A percentile compares a stretch with the other conserved stretches of the same genome.
These are phyloP conservation scores for Trichophyton mentagrophytes DNA, from an alignment of 2,329 filamentous ascomycete species.

Conservation along the genomic window DNA sequence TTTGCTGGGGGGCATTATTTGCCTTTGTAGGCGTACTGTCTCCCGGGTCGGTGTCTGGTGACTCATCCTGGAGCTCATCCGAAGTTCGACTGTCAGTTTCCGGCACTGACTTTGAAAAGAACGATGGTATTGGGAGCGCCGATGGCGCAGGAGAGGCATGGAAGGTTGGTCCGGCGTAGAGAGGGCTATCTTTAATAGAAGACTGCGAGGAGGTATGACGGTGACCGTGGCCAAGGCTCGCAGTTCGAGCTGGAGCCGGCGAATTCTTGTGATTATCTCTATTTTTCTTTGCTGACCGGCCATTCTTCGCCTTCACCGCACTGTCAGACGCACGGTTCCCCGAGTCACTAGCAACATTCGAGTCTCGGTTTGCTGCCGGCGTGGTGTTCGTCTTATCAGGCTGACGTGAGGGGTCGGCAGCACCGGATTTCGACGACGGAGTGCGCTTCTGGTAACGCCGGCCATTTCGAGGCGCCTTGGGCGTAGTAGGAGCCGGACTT, in stretches of 20 bases:
- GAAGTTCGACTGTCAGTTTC: slow-evolving; percentile 39
- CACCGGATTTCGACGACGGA: slow-evolving; percentile 20
- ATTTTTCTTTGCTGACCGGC: slow-evolving; percentile 26
- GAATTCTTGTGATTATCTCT: slow-evolving; percentile 14
- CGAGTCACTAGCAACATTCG: slow-evolving; percentile 21
- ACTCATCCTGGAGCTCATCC: slow-evolving; percentile 29
- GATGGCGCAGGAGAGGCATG: slow-evolving; percentile 89
- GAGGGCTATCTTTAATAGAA: slow-evolving; percentile 30
- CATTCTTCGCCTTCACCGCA: slow-evolving; percentile 26
- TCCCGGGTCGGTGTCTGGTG: slow-evolving; percentile 23
- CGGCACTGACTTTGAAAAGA: slow-evolving; percentile 63
- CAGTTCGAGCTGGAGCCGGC: not conserved
- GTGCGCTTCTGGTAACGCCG: slow-evolving; percentile 27
- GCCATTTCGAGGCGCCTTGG: slow-evolving; percentile 28
- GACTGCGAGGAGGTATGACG: slow-evolving; percentile 26
- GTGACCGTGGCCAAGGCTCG: slow-evolving; percentile 12
- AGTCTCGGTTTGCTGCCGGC: slow-evolving; percentile 24
- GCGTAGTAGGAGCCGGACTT: slow-evolving; percentile 29
- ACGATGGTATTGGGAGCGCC: slow-evolving; percentile 78
- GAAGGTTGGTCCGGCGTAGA: slow-evolving; percentile 85
- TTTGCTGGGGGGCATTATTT: slow-evolving; percentile 23
- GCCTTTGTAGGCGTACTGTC: slow-evolving; percentile 35
- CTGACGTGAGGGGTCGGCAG: slow-evolving; percentile 19
- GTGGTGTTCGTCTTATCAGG: slow-evolving; percentile 11
- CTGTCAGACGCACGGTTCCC: slow-evolving; percentile 17